Percentiles rank a stretch among this genome's conserved stretches.
These are phyloP conservation scores for Ensete ventricosum DNA, from an alignment of 176 grass and related monocot genomes.

Conservation along the genomic window DNA sequence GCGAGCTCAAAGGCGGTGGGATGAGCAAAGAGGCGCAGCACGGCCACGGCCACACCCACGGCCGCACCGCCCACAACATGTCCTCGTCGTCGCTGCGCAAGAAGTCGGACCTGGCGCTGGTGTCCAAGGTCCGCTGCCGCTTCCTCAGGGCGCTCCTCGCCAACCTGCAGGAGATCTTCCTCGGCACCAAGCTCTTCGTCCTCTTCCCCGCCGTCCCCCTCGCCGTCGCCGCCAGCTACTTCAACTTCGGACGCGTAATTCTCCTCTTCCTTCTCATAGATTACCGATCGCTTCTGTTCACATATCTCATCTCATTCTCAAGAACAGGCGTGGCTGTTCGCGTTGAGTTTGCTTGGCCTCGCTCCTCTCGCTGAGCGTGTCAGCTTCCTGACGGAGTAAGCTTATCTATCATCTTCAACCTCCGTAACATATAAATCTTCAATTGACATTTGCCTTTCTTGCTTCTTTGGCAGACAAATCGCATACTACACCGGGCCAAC, in stretches of 20 bases:
- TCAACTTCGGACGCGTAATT: constrained; percentile 36
- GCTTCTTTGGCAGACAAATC: constrained; percentile 29
- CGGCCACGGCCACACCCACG: constrained; percentile 5
- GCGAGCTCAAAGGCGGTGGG: too few relatives aligned
- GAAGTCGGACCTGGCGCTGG: constrained; percentile 45
- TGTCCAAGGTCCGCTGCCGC: constrained; percentile 32
- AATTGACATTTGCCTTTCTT: not conserved
- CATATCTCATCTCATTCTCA: too few relatives aligned
- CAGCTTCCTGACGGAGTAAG: constrained; percentile 73
- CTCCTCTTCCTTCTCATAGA: not conserved
- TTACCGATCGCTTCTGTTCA: not conserved
- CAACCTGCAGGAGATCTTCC: constrained; percentile 79
- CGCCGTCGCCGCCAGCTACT: constrained; percentile 49
- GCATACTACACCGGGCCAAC: constrained; percentile 43
- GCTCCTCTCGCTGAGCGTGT: constrained; percentile 60
- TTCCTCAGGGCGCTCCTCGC: constrained; percentile 35
- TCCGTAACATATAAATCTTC: not conserved
- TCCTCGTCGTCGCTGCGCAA: constrained; percentile 64
- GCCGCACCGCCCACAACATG: constrained; percentile 65
- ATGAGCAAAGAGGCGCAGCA: constrained; percentile 14
- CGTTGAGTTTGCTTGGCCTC: constrained; percentile 54
- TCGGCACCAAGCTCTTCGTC: constrained; percentile 75
- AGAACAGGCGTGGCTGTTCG: constrained; percentile 47
- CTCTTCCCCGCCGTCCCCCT: constrained; percentile 63
- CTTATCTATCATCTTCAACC: not conserved